Percentiles rank a stretch among this genome's conserved stretches.
Conservation (phyloP, 495 filamentous ascomycete genomes). For the Oidiodendron maius region DNA sequence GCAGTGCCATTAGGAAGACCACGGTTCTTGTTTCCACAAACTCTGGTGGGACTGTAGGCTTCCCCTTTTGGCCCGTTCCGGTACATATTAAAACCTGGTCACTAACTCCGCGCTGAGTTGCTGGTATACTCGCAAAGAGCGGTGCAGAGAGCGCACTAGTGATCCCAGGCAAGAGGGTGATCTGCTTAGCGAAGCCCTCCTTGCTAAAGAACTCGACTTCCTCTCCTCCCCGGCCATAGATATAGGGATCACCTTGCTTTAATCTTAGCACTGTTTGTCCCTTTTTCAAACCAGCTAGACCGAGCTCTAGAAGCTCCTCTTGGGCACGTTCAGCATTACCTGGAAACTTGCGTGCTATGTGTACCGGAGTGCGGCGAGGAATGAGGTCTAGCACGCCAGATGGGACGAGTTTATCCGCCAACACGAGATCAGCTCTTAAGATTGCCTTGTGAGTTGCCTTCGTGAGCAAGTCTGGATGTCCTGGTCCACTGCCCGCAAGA, state of each 20-base stretch:
- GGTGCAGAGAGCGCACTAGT: constrained; percentile 83
- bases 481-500: constrained; percentile 89
- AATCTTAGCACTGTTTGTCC: constrained; percentile 80
- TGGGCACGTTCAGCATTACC: constrained; percentile 94
- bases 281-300: constrained; percentile 60
- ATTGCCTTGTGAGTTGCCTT: constrained; percentile 85
- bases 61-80: constrained; percentile 90
- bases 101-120: constrained; percentile 82
- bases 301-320: constrained; percentile 79
- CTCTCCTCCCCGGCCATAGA: constrained; percentile 92
- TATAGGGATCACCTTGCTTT: constrained; percentile 95
- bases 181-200: constrained; percentile 51
- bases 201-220: constrained; percentile 80
- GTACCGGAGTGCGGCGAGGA: constrained; percentile 80
- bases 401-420: constrained; percentile 96
- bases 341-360: constrained; percentile 95
- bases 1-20: constrained; percentile 94
- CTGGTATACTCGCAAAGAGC: constrained; percentile 80
- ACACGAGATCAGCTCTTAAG: constrained; percentile 72
- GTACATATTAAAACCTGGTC: constrained; percentile 94
- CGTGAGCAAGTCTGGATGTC: constrained; percentile 86
- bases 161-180: constrained; percentile 80
- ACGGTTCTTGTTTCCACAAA: constrained; percentile 74
- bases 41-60: constrained; percentile 69
- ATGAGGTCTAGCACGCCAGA: constrained; percentile 80